These are phyloP conservation scores for Prototheca cutis DNA, from an alignment of 163 green algal species.

Conservation along the genomic window DNA sequence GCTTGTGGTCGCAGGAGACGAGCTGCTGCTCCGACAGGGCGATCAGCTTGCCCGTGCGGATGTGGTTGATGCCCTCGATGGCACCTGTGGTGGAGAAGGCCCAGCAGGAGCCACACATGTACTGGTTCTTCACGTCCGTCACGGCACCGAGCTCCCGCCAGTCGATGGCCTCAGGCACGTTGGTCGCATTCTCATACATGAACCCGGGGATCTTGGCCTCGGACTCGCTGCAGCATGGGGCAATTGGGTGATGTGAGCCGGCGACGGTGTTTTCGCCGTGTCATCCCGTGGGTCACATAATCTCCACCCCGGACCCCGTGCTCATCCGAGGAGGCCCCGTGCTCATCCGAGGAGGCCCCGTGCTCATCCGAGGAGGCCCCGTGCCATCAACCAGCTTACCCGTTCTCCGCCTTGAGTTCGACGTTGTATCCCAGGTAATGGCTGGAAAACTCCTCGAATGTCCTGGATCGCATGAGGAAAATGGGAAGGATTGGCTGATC, in stretches of 20 bases:
- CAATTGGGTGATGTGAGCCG: too few species aligned
- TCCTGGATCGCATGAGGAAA: too few species aligned
- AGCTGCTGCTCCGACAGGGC: conserved; percentile 71
- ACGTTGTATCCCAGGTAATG: conserved; percentile 52
- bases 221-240: too few species aligned
- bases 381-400: too few species aligned
- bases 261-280: not conserved
- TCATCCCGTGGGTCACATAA: not conserved
- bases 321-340: too few species aligned
- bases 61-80: conserved; percentile 64
- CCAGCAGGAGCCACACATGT: conserved; percentile 53
- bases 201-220: not conserved
- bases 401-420: not conserved
- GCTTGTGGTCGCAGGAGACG: conserved; percentile 60
- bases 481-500: not conserved
- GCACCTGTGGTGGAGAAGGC: conserved; percentile 22
- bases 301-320: too few species aligned
- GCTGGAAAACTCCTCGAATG: conserved; percentile 61
- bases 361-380: too few species aligned
- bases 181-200: not conserved
- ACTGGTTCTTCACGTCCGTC: conserved; percentile 88
- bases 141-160: conserved; percentile 78
- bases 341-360: too few species aligned
- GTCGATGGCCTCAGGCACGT: conserved; percentile 50
- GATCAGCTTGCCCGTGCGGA: conserved; percentile 59